Percentiles rank a stretch among this genome's conserved stretches.
Conservation (phyloP, 2,329 filamentous ascomycete genomes). For the Onygenales sp. region DNA sequence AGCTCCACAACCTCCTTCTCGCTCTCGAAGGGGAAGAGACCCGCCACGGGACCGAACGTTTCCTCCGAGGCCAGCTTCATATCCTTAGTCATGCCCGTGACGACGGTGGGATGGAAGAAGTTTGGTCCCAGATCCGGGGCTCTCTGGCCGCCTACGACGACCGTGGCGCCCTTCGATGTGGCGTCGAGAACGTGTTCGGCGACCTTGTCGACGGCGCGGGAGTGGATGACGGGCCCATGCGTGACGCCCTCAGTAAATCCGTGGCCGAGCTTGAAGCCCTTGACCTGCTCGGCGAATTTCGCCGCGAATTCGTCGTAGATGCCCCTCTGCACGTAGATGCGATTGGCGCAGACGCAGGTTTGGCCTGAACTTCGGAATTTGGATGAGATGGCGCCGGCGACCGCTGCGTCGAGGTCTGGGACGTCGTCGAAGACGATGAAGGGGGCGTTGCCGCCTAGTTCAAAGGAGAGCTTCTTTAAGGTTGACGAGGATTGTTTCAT, state of each 20-base stretch:
- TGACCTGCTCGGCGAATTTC: constrained; percentile 46
- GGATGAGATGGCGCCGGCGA: constrained; percentile 69
- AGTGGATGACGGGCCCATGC: constrained; percentile 56
- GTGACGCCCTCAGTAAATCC: constrained; percentile 38
- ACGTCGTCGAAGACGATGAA: constrained; percentile 93
- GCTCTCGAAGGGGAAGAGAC: constrained; percentile 76
- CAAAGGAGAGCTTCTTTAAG: constrained; percentile 77
- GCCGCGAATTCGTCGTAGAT: constrained; percentile 45
- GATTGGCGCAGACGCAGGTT: constrained; percentile 77
- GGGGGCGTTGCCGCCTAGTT: constrained; percentile 88
- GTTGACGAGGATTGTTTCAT: constrained; percentile 85
- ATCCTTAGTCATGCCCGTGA: constrained; percentile 73
- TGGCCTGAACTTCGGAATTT: constrained; percentile 95
- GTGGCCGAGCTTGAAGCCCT: constrained; percentile 37
- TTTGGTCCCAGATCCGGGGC: constrained; percentile 67
- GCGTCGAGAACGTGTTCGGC: constrained; percentile 73
- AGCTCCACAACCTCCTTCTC: constrained; percentile 80
- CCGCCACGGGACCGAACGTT: constrained; percentile 91
- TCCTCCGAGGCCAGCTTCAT: constrained; percentile 84
- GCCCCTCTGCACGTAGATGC: constrained; percentile 43
- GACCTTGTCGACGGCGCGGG: constrained; percentile 70
- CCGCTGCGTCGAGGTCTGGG: constrained; percentile 75
- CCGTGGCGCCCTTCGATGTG: constrained; percentile 62
- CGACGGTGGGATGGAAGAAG: constrained; percentile 84
- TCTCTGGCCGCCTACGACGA: constrained; percentile 66